A percentile compares a stretch with the other conserved stretches of the same genome.
phyloP scores from a whole-genome alignment of 1,139 yeast species.

The Saccharomyces hybrid region DNA sequence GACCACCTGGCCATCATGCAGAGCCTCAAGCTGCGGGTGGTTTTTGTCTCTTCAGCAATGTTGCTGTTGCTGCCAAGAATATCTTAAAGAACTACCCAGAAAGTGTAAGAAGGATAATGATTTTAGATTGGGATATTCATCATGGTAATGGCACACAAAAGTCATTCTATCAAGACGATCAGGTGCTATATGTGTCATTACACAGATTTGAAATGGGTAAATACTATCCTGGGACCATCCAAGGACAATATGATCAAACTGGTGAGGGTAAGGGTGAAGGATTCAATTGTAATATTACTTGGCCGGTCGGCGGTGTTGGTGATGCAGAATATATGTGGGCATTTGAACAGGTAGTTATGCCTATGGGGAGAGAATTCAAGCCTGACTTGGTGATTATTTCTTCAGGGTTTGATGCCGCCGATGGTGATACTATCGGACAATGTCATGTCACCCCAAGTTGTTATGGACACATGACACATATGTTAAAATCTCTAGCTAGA shows the following conservation, averaged over 20 bases:
- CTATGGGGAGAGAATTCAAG: constrained; percentile 78
- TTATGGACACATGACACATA: constrained; percentile 92
- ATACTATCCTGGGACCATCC: constrained; percentile 91
- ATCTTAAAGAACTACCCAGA: constrained; percentile 81
- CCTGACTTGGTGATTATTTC: constrained; percentile 92
- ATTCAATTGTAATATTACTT: constrained; percentile 80
- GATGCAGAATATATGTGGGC: constrained; percentile 96
- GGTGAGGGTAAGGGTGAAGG: constrained; percentile 90
- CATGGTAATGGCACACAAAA: constrained; percentile 98
- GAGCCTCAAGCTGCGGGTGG: constrained; percentile 98
- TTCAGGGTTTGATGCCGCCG: constrained; percentile 98
- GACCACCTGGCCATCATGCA: constrained; percentile 99
- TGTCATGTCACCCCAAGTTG: constrained; percentile 95
- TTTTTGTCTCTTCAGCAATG: constrained; percentile 90
- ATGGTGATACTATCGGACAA: constrained; percentile 96
- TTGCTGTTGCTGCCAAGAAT: constrained; percentile 92
- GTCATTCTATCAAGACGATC: constrained; percentile 79
- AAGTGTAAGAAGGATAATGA: constrained; percentile 71
- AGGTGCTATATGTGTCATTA: constrained; percentile 81
- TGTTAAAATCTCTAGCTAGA: constrained; percentile 76
- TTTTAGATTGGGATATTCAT: constrained; percentile 96
- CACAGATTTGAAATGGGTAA: constrained; percentile 90
- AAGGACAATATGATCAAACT: constrained; percentile 64
- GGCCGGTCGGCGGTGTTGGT: constrained; percentile 89
- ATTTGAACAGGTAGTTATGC: constrained; percentile 79